These are phyloP conservation scores for Blepharisma japonicum DNA, from an alignment of 73 alveolate genomes.

Conservation along the genomic window DNA sequence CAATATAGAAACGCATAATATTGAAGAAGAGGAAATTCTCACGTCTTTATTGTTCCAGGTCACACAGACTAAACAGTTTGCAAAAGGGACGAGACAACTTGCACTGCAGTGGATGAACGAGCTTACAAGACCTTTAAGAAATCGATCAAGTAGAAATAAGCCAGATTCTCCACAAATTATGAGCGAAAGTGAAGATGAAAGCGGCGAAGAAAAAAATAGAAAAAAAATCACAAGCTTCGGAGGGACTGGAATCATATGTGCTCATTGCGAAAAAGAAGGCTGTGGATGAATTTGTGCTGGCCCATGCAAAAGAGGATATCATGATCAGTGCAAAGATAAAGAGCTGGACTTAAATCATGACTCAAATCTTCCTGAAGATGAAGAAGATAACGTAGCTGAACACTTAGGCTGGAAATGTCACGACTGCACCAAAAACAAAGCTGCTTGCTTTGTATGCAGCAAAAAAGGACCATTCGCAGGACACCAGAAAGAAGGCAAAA, in stretches of 20 bases:
- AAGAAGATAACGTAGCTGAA: constrained; percentile 33
- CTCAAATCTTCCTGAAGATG: constrained; percentile 44
- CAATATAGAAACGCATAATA: constrained; percentile 44
- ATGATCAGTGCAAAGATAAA: constrained; percentile 61
- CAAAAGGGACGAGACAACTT: constrained; percentile 23
- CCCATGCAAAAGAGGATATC: constrained; percentile 76
- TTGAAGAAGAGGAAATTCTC: constrained; percentile 65
- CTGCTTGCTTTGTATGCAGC: constrained; percentile 65
- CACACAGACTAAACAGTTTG: constrained; percentile 21
- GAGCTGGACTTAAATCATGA: constrained; percentile 42
- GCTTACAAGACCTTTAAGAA: constrained; percentile 2
- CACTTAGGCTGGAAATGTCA: constrained; percentile 57
- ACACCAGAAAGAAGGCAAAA: constrained; percentile 16
- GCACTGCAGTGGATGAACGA: background rate
- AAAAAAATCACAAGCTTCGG: constrained; percentile 35
- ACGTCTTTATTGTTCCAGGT: constrained; percentile 18
- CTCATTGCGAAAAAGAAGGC: constrained; percentile 58
- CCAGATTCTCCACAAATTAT: constrained; percentile 18
- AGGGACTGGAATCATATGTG: constrained; percentile 56
- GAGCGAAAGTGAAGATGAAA: constrained; percentile 37
- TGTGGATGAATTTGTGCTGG: constrained; percentile 56
- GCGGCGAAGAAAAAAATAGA: constrained; percentile 21
- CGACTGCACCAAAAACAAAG: constrained; percentile 60
- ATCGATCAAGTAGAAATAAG: constrained; percentile 27
- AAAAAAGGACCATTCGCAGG: constrained; percentile 42